These are phyloP conservation scores for Symbiotaphrina buchneri DNA, from an alignment of 495 filamentous ascomycete species.

Conservation along the genomic window DNA sequence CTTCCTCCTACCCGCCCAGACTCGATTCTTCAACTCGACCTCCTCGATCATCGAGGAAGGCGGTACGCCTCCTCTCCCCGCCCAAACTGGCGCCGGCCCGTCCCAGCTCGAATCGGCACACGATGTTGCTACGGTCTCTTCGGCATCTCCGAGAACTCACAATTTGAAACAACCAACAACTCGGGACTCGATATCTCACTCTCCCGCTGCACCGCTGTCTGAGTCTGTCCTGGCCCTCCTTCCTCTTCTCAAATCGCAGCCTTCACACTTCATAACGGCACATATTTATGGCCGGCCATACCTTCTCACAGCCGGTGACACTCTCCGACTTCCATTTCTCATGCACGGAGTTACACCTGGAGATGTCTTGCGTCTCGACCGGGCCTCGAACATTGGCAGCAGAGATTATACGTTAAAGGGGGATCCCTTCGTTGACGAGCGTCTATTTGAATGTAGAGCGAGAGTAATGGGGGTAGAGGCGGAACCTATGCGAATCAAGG, in stretches of 20 bases:
- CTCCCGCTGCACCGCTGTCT: neutral
- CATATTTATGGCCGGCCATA: constrained; percentile 79
- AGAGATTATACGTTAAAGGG: constrained; percentile 81
- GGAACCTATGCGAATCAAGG: constrained; percentile 67
- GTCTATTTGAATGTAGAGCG: constrained; percentile 64
- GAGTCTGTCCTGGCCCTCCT: constrained; percentile 42
- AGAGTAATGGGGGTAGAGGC: constrained; percentile 67
- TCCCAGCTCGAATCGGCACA: neutral
- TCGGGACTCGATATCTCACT: too few species aligned
- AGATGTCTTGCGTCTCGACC: constrained; percentile 67
- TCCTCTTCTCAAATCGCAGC: constrained; percentile 56
- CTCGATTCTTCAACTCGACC: constrained; percentile 13
- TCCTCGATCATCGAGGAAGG: constrained; percentile 12
- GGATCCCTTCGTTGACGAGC: constrained; percentile 52
- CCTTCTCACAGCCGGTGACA: constrained; percentile 73
- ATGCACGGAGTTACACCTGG: constrained; percentile 69
- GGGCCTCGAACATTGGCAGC: constrained; percentile 55
- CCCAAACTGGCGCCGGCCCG: neutral
- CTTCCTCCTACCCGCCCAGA: constrained; percentile 15
- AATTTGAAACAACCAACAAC: too few species aligned
- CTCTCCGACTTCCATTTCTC: constrained; percentile 78
- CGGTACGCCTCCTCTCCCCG: too few species aligned
- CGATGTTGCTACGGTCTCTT: neutral
- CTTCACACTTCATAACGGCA: constrained; percentile 62
- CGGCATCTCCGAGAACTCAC: too few species aligned